phyloP scores from a whole-genome alignment of 441 rosid genomes.

The Populus hybrid region DNA sequence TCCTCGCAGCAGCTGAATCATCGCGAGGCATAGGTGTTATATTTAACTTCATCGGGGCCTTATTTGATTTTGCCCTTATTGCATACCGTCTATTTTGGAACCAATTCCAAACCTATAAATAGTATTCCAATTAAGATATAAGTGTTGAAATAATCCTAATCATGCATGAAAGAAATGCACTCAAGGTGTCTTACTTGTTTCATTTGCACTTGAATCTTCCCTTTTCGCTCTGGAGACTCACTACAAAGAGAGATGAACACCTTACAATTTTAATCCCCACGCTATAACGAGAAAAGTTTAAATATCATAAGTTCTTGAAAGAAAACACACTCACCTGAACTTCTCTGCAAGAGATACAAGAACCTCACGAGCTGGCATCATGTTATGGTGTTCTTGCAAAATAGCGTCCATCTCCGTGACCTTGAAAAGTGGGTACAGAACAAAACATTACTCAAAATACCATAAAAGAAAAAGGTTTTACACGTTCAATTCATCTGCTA shows the following conservation, averaged over 20 bases:
- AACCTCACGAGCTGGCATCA: slow-evolving; percentile 75
- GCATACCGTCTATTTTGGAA: slow-evolving; percentile 98
- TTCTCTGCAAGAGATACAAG: slow-evolving; percentile 78
- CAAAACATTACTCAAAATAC: neutral
- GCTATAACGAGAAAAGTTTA: neutral
- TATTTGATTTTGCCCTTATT: slow-evolving; percentile 74
- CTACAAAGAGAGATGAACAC: slow-evolving; percentile 37
- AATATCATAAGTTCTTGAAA: slow-evolving; percentile 12
- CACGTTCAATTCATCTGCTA: neutral
- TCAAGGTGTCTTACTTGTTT: slow-evolving; percentile 62
- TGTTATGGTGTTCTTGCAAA: slow-evolving; percentile 70
- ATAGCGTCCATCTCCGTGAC: slow-evolving; percentile 91
- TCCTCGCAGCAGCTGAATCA: slow-evolving; percentile 55
- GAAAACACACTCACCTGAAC: slow-evolving; percentile 59
- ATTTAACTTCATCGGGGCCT: slow-evolving; percentile 76
- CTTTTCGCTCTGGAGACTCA: slow-evolving; percentile 75
- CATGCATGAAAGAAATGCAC: slow-evolving; percentile 4
- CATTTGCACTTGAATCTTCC: slow-evolving; percentile 82
- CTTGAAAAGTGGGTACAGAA: slow-evolving; percentile 29
- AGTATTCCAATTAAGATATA: slow-evolving; percentile 5
- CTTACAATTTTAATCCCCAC: slow-evolving; percentile 7
- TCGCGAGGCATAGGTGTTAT: slow-evolving; percentile 66
- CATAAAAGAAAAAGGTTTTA: neutral
- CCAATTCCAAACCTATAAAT: slow-evolving; percentile 92
- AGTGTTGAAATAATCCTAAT: slow-evolving; percentile 1